phyloP scores from a whole-genome alignment of 192 early-diverging fungal species.

The Linderina pennispora region DNA sequence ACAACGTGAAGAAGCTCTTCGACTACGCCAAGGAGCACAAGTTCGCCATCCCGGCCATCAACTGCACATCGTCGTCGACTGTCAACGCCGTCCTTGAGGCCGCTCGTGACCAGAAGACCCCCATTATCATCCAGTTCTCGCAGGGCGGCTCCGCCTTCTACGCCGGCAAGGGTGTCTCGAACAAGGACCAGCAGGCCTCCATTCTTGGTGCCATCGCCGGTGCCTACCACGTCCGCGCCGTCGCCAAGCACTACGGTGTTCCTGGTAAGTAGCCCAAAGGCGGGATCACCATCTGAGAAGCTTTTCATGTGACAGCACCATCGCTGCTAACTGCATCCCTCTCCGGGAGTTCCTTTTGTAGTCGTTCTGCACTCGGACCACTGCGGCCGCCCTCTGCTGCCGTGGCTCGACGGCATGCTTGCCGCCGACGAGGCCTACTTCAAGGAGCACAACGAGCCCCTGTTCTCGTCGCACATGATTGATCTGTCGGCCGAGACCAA shows the following conservation, averaged over 20 bases:
- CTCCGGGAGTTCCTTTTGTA: too few species aligned
- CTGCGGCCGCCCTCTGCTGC: slow-evolving; percentile 94
- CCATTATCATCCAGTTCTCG: slow-evolving; percentile 94
- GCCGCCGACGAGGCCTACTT: slow-evolving; percentile 93
- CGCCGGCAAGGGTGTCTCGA: slow-evolving; percentile 89
- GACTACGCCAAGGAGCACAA: slow-evolving; percentile 67
- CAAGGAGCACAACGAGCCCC: slow-evolving; percentile 85
- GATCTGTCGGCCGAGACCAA: slow-evolving; percentile 93
- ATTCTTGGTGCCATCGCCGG: slow-evolving; percentile 88
- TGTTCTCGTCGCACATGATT: slow-evolving; percentile 98
- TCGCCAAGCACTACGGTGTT: slow-evolving; percentile 82
- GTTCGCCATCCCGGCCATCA: slow-evolving; percentile 95
- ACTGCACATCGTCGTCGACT: slow-evolving; percentile 91
- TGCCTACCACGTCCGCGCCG: slow-evolving; percentile 73
- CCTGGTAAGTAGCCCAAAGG: slow-evolving; percentile 54
- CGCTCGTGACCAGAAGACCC: slow-evolving; percentile 87
- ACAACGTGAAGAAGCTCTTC: slow-evolving; percentile 81
- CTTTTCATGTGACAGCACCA: too few species aligned
- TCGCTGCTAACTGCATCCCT: too few species aligned
- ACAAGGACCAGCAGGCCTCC: slow-evolving; percentile 82
- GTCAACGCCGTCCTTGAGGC: slow-evolving; percentile 92
- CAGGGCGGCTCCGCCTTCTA: slow-evolving; percentile 89
- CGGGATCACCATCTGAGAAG: too few species aligned
- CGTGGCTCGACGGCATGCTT: slow-evolving; percentile 98
- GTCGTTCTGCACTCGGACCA: slow-evolving; percentile 89